A percentile compares a stretch with the other conserved stretches of the same genome.
Conservation (phyloP, 257 asterid species). For the Solanum boliviense region DNA sequence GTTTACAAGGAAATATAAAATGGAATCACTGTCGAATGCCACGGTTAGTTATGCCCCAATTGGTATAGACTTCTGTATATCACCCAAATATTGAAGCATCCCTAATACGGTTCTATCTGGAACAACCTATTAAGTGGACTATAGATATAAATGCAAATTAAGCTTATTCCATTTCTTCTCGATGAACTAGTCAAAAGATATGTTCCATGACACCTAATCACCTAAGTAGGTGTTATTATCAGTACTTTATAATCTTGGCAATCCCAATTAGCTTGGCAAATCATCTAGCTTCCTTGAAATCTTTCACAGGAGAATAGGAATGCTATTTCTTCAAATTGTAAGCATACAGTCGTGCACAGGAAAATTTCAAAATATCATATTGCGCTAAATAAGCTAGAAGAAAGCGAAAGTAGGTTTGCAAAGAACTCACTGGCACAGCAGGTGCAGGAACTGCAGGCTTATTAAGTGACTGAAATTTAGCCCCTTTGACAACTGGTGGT, state of each 20-base stretch:
- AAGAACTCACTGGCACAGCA: slow-evolving; percentile 46
- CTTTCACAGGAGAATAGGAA: background rate
- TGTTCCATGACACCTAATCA: background rate
- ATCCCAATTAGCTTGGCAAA: background rate
- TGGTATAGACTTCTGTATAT: background rate
- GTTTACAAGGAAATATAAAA: background rate
- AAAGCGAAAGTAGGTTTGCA: background rate
- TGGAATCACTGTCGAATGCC: background rate
- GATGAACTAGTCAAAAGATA: background rate
- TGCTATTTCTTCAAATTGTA: background rate
- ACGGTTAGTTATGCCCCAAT: background rate
- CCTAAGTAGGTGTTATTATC: background rate
- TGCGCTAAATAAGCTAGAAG: background rate
- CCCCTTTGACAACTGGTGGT: slow-evolving; percentile 51
- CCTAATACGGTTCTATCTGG: background rate
- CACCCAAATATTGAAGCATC: background rate
- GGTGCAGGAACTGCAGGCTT: slow-evolving; percentile 43
- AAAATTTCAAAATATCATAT: background rate
- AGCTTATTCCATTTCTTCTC: background rate
- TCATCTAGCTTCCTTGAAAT: background rate
- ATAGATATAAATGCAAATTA: background rate
- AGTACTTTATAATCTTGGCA: background rate
- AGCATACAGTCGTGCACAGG: background rate
- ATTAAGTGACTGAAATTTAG: slow-evolving; percentile 41
- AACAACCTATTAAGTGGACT: background rate